Evolutionary conservation across 1,284 basidiomycete species (phyloP), one percentile per base, ranked within the genome.

Genomic region (Hymenochaete sp.): DNA sequence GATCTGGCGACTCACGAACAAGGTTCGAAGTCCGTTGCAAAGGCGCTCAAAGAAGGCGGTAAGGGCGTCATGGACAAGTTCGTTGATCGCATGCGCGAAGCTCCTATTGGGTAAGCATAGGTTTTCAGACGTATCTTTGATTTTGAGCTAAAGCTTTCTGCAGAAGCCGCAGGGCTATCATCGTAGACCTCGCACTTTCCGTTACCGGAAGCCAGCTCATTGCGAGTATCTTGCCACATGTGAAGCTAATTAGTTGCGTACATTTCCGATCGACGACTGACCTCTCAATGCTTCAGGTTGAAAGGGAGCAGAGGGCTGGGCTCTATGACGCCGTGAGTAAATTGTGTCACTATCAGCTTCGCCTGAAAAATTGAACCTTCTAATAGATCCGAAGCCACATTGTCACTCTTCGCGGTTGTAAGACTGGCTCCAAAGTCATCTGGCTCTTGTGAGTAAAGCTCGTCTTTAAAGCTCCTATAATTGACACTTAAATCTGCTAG

Each of bases 341-440:
- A 11, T 6, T 38, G 10, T 5, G 6, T 28, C 14, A 11, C 35
- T 19, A 22, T 6, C 16, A 2, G 9, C 39, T 14, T 18, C 8
- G 14, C 16, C n/a, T 37, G 35, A 37, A 35, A 35, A 35, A 5
- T n/a, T 35, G 32, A 5, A 3, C 18, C 22, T 25, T 0, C 16
- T 19, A 14, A 35, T 29, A 58, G 57, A 87, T 89, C 54, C 73
- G 81, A 31, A 82, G 84, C 1, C 86, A 89, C 55, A 85, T 88
- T 49, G 85, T 89, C 40, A 89, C 86, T 11, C 68, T 89, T 19
- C 76, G 86, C 26, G 85, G 85, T 22, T 88, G 84, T 59, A 88
- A 88, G 67, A 86, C 86, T 2, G 85, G 85, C 21, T 88, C 85
- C 0, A 87, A 86, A 57, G 83, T 88, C 55, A 88, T 88, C 57